phyloP scores from a whole-genome alignment of 345 rosid species.

The Melastoma malabathricum region DNA sequence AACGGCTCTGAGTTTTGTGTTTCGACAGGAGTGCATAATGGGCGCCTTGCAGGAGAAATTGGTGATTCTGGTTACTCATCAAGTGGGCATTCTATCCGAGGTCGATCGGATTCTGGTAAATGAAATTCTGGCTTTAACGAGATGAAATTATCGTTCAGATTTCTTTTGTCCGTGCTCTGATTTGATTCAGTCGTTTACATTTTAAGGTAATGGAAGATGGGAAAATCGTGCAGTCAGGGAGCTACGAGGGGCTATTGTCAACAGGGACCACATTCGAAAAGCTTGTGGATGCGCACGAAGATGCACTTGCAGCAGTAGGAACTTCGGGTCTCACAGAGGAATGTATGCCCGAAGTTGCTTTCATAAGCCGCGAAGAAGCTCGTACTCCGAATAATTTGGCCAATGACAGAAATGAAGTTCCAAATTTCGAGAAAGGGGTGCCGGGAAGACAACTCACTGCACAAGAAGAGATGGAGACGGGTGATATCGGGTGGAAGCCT shows the following conservation, averaged over 20 bases:
- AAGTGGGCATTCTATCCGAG: conserved; percentile 64
- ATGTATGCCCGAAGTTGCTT: conserved; percentile 1
- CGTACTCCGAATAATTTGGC: too few species aligned
- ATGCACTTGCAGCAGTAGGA: conserved; percentile 27
- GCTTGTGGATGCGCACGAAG: conserved; percentile 67
- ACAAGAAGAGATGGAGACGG: conserved; percentile 50
- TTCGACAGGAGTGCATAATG: conserved; percentile 62
- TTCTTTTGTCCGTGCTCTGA: too few species aligned
- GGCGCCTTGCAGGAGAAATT: conserved; percentile 38
- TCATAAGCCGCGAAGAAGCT: conserved; percentile 9
- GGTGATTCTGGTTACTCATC: conserved; percentile 69
- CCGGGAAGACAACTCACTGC: conserved; percentile 49
- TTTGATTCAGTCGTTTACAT: too few species aligned
- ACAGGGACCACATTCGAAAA: conserved; percentile 55
- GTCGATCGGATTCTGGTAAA: conserved; percentile 59
- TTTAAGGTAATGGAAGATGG: conserved; percentile 73
- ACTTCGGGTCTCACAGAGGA: too few species aligned
- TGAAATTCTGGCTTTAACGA: background rate
- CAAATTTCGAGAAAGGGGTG: conserved; percentile 9
- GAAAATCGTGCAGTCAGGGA: conserved; percentile 46
- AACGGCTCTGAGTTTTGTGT: conserved; percentile 2
- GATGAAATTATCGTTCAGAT: too few species aligned
- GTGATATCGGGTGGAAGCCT: conserved; percentile 56
- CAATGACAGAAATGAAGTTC: too few species aligned
- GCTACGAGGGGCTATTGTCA: conserved; percentile 27